Conservation (phyloP, 2,329 filamentous ascomycete genomes). For the Nothophoma quercina region DNA sequence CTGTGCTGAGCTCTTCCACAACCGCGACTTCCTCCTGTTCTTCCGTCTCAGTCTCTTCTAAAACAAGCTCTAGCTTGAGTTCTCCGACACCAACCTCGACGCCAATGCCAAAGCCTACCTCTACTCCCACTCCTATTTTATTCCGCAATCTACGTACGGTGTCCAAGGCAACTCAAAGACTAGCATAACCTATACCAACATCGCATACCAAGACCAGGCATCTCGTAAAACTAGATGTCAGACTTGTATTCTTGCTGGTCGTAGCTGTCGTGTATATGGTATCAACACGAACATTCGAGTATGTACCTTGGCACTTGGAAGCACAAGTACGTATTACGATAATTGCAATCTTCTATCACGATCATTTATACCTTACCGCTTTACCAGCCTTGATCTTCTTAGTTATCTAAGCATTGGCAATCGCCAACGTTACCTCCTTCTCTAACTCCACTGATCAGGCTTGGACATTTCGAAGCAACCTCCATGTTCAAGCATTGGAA, state of each 20-base stretch:
- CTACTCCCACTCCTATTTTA: neutral
- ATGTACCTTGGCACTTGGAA: neutral
- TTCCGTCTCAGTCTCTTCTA: no score
- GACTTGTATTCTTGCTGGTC: neutral
- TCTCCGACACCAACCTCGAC: no score
- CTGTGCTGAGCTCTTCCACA: no score
- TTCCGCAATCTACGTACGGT: neutral
- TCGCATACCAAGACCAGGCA: neutral
- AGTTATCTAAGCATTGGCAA: conserved; percentile 43
- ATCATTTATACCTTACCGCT: no score
- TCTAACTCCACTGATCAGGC: conserved; percentile 34
- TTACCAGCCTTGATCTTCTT: no score
- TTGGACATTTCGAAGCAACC: conserved; percentile 40
- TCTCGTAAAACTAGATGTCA: neutral
- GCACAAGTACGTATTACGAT: no score
- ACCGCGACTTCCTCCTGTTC: no score
- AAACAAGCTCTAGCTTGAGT: no score
- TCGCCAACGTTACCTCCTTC: conserved; percentile 33
- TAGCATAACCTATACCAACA: neutral
- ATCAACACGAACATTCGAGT: neutral
- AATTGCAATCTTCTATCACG: no score
- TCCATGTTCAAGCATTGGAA: conserved; percentile 39
- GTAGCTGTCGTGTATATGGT: neutral
- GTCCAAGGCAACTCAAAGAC: neutral
- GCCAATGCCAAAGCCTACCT: no score